phyloP scores from a whole-genome alignment of 768 basidiomycete genomes.

The Thelephora ganbajun region DNA sequence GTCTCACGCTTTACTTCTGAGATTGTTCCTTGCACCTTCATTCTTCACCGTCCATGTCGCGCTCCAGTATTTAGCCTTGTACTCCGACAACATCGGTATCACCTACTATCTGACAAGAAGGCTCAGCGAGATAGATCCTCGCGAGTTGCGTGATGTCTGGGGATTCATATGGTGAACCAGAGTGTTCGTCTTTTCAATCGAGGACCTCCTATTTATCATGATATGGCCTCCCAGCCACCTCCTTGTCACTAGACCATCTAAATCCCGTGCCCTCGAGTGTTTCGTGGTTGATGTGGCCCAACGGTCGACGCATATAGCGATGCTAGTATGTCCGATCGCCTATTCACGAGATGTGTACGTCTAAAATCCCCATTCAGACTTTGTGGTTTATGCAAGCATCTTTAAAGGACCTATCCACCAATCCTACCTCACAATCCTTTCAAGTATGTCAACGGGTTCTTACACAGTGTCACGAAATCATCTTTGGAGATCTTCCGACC shows the following conservation, averaged over 20 bases:
- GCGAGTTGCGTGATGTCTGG: slow-evolving; percentile 76
- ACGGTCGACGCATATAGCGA: slow-evolving; percentile 87
- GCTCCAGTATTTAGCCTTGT: slow-evolving; percentile 70
- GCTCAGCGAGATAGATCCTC: slow-evolving; percentile 49
- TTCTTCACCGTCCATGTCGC: slow-evolving; percentile 94
- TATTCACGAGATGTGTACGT: slow-evolving; percentile 5
- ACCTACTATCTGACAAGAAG: slow-evolving; percentile 80
- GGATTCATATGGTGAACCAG: slow-evolving; percentile 67
- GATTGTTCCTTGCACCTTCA: slow-evolving; percentile 81
- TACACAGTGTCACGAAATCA: slow-evolving; percentile 89
- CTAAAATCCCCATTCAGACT: slow-evolving; percentile 37
- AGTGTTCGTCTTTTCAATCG: background rate
- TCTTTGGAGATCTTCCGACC: slow-evolving; percentile 77
- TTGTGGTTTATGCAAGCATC: slow-evolving; percentile 99
- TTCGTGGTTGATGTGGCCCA: slow-evolving; percentile 85
- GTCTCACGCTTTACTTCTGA: slow-evolving; percentile 79
- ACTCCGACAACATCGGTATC: slow-evolving; percentile 82
- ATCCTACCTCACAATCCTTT: slow-evolving; percentile 63
- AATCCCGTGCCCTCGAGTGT: slow-evolving; percentile 84
- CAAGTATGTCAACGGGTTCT: slow-evolving; percentile 84
- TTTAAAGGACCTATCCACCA: slow-evolving; percentile 59
- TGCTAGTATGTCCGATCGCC: slow-evolving; percentile 58
- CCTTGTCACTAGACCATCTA: slow-evolving; percentile 82
- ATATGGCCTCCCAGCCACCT: slow-evolving; percentile 53
- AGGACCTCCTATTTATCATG: slow-evolving; percentile 8